phyloP scores from a whole-genome alignment of 1,139 yeast species.

The Saccharomyces hybrid region DNA sequence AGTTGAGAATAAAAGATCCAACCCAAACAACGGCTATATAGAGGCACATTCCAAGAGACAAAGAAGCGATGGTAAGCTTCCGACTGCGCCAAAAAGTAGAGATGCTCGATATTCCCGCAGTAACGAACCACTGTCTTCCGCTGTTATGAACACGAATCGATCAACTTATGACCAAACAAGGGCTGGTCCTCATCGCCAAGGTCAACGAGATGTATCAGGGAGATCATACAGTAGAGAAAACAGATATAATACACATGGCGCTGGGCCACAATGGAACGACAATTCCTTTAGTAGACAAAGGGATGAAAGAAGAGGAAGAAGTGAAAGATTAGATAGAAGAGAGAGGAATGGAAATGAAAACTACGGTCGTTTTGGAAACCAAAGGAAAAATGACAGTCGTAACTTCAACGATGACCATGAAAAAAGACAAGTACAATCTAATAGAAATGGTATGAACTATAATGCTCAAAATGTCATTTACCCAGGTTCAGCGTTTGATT shows the following conservation, averaged over 20 bases:
- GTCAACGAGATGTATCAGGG: neutral
- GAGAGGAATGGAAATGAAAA: neutral
- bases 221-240: neutral
- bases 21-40: neutral
- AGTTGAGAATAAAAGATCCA: slow-evolving; percentile 3
- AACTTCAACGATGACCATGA: neutral
- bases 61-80: neutral
- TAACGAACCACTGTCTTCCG: neutral
- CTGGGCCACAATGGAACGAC: neutral
- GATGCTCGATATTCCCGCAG: neutral
- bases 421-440: neutral
- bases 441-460: neutral
- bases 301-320: neutral
- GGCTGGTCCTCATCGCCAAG: neutral
- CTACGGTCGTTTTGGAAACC: neutral
- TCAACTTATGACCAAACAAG: neutral
- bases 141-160: neutral
- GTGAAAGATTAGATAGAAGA: neutral
- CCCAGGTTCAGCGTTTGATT: neutral
- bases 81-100: neutral
- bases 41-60: neutral
- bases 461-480: neutral
- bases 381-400: neutral
- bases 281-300: neutral
- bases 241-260: neutral